Evolutionary conservation across 345 rosid genomes (phyloP).

Genomic region (Gossypium ekmanianum): DNA sequence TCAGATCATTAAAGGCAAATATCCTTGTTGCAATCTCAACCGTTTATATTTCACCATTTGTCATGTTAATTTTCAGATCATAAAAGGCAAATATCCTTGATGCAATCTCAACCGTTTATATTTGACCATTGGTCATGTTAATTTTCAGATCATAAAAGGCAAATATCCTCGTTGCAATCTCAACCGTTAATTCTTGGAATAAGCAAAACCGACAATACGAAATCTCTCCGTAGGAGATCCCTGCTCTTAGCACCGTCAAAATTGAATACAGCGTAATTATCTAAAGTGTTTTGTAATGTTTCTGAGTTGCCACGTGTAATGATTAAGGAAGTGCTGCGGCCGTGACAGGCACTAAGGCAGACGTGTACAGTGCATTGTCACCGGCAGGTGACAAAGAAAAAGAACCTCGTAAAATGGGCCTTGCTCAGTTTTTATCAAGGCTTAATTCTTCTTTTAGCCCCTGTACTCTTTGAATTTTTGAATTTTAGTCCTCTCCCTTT

Average conservation of each 20-base stretch:
- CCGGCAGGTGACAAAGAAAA: conserved; percentile 22
- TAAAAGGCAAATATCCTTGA: no score
- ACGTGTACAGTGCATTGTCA: conserved; percentile 31
- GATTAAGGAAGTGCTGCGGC: not conserved
- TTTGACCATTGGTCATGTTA: no score
- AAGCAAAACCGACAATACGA: not conserved
- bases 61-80: no score
- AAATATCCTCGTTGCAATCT: not conserved
- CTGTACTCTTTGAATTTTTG: no score
- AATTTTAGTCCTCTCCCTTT: no score
- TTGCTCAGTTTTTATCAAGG: not conserved
- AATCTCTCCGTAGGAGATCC: not conserved
- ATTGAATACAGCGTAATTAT: not conserved
- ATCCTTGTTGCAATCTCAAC: not conserved
- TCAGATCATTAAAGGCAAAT: no score
- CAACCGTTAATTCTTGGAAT: not conserved
- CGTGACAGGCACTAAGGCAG: conserved; percentile 19
- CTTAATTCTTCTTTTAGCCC: no score
- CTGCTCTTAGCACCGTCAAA: conserved; percentile 11
- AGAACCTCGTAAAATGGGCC: conserved; percentile 30
- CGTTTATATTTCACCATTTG: not conserved
- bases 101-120: no score
- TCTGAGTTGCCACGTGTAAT: not conserved
- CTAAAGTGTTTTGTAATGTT: not conserved
- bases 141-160: no score